Conservation (phyloP, 805 yeast species). For the Wickerhamiella hasegawae region DNA sequence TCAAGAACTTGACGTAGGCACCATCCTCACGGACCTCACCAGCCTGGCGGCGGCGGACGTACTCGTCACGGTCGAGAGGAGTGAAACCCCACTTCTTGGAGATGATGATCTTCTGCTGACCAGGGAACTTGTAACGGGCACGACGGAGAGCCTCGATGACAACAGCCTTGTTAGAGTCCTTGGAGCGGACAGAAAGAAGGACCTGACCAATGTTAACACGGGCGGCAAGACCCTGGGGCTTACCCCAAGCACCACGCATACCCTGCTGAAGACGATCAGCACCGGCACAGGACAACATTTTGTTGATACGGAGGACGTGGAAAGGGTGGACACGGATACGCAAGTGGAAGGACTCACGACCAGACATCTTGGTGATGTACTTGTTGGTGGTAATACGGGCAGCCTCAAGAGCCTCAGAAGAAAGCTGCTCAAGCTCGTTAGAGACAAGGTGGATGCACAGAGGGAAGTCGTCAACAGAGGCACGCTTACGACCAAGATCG, state of each 20-base stretch:
- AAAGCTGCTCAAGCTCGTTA: slow-evolving; percentile 97
- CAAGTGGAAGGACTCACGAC: slow-evolving; percentile 99
- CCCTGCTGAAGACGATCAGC: slow-evolving; percentile 99
- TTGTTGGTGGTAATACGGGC: slow-evolving; percentile 99
- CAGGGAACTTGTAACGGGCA: slow-evolving; percentile 99
- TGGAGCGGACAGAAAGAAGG: slow-evolving; percentile 95
- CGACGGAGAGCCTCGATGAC: slow-evolving; percentile 99
- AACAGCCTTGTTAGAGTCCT: slow-evolving; percentile 93
- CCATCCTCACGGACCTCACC: slow-evolving; percentile 99
- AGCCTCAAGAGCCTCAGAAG: slow-evolving; percentile 99
- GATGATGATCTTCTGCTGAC: slow-evolving; percentile 98
- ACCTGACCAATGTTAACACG: slow-evolving; percentile 98
- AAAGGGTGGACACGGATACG: slow-evolving; percentile 99
- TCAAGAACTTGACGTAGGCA: slow-evolving; percentile 97
- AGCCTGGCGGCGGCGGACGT: slow-evolving; percentile 82
- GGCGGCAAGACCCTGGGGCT: slow-evolving; percentile 99
- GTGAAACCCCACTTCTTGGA: slow-evolving; percentile 99
- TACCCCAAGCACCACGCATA: slow-evolving; percentile 99
- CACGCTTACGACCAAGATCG: slow-evolving; percentile 99
- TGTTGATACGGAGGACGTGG: slow-evolving; percentile 99
- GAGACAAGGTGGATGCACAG: slow-evolving; percentile 98
- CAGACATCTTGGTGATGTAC: slow-evolving; percentile 93
- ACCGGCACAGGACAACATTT: slow-evolving; percentile 99
- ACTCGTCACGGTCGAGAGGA: slow-evolving; percentile 93
- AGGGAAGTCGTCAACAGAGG: slow-evolving; percentile 98